Percentiles rank a stretch among this genome's conserved stretches.
Evolutionary conservation across 257 asterid genomes (phyloP).

Genomic region (Nicotiana benthamiana): DNA sequence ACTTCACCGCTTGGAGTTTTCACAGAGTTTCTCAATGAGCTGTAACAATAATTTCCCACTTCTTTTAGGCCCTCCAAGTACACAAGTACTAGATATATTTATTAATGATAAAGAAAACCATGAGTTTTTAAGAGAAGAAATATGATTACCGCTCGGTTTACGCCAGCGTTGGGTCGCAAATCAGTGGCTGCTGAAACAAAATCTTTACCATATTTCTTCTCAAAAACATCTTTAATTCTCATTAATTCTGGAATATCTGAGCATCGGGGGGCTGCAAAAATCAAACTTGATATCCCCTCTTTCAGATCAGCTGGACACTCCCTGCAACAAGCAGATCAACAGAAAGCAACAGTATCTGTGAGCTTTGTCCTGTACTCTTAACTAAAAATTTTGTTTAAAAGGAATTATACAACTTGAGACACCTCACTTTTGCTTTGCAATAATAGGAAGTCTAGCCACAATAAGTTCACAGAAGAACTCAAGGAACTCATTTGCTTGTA

Average conservation of each 20-base stretch:
- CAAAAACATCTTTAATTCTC: conserved; percentile 60
- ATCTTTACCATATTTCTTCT: conserved; percentile 87
- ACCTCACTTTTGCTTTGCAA: conserved; percentile 94
- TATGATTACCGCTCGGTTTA: conserved; percentile 63
- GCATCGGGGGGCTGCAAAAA: conserved; percentile 95
- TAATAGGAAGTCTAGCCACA: conserved; percentile 73
- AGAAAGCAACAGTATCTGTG: background rate
- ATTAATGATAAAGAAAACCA: background rate
- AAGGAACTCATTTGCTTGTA: conserved; percentile 91
- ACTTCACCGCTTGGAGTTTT: conserved; percentile 81
- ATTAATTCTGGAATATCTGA: conserved; percentile 86
- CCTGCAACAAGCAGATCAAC: conserved; percentile 34
- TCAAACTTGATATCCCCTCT: conserved; percentile 87
- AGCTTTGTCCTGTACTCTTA: conserved; percentile 1
- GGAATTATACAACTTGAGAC: background rate
- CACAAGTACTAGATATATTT: background rate
- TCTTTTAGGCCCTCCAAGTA: background rate
- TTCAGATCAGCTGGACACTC: conserved; percentile 92
- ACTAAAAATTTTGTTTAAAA: background rate
- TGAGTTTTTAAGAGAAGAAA: background rate
- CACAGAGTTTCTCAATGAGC: conserved; percentile 96
- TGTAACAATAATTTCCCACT: conserved; percentile 22
- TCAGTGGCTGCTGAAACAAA: conserved; percentile 92
- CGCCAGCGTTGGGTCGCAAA: conserved; percentile 90
- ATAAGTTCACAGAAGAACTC: conserved; percentile 91